These are phyloP conservation scores for Cicer pinnatifidum DNA, from an alignment of 306 rosid species.

Conservation along the genomic window DNA sequence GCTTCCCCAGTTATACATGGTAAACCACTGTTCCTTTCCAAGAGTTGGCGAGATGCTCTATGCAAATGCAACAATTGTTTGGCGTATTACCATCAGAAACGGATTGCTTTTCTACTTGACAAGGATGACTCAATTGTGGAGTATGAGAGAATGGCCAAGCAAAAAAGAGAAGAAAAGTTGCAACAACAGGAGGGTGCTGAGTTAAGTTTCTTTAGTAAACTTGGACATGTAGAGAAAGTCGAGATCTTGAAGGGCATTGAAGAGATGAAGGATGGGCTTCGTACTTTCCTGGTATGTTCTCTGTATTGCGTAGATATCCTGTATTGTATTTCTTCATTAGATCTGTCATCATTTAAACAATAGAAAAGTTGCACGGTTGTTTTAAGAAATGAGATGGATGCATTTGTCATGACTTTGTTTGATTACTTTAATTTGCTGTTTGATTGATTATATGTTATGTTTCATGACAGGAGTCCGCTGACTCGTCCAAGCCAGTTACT, in stretches of 20 bases:
- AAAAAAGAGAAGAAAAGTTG: slow-evolving; percentile 82
- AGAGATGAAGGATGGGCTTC: slow-evolving; percentile 91
- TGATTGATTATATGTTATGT: slow-evolving; percentile 39
- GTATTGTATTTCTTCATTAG: slow-evolving; percentile 4
- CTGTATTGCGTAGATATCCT: background rate
- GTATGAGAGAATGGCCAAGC: slow-evolving; percentile 87
- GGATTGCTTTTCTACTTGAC: slow-evolving; percentile 68
- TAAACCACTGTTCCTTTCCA: slow-evolving; percentile 83
- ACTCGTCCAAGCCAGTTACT: slow-evolving; percentile 84
- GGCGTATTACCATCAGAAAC: slow-evolving; percentile 64
- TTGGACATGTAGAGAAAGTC: slow-evolving; percentile 92
- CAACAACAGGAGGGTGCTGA: slow-evolving; percentile 84
- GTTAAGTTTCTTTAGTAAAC: slow-evolving; percentile 64
- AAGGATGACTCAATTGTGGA: slow-evolving; percentile 87
- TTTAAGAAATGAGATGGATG: background rate
- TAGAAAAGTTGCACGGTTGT: background rate
- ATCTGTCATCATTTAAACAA: background rate
- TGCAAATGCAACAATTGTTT: slow-evolving; percentile 80
- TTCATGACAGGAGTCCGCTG: slow-evolving; percentile 75
- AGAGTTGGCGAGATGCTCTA: slow-evolving; percentile 81
- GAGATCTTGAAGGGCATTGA: slow-evolving; percentile 93
- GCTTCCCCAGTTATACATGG: slow-evolving; percentile 51
- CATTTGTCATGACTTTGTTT: slow-evolving; percentile 27
- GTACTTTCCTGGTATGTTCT: slow-evolving; percentile 72
- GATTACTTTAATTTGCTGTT: slow-evolving; percentile 1